Evolutionary conservation across 164 flowering plant species (phyloP), one percentile per base, ranked within the genome.

Genomic region (Dillenia suffruticosa): DNA sequence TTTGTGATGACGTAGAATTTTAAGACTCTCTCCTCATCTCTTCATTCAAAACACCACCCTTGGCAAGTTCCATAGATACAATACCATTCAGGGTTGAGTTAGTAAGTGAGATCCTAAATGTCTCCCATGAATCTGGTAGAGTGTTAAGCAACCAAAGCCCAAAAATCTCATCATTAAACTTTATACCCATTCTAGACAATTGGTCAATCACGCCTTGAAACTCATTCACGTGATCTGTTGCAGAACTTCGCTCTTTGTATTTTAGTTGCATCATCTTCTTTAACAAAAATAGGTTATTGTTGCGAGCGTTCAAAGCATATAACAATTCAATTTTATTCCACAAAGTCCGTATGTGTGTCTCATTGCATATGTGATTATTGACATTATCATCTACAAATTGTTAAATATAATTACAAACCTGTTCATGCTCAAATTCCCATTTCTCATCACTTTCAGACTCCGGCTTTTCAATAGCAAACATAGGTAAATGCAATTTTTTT

Each of bases 71-170:
- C 32, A 56, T 40, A 8, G 46, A 26, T 5, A 56, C 15, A 8
- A 10, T 56, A 5, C 22, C 65, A 22, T 46, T 14, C 15, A 52
- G 52, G 3, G 52, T 52, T 9, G 58, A 63, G 12, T 63, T 63
- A 2, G 19, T 63, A 1, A 54, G 51, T 9, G 65, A 16, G 12
- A 63, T 51, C 9, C 54, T 22, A 9, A 54, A 24, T 2, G 58
- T 63, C 44, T 54, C 65, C 58, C 65, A 63, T 9, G 19, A 53
- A 8, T 63, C 22, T 0, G 58, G 58, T 45, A 63, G 19, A 2
- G 58, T 46, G 46, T 58, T 54, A 12, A 63, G 32, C 2, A 63
- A 9, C 32, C 54, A 46, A 11, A 63, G 9, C 2, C 58, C 58
- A 16, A 52, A 51, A 15, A 46, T 10, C 46, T 53, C 67, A 19